Evolutionary conservation across 768 basidiomycete genomes (phyloP), one percentile per base, ranked within the genome.

Genomic region (Lepiota brunneoincarnata): DNA sequence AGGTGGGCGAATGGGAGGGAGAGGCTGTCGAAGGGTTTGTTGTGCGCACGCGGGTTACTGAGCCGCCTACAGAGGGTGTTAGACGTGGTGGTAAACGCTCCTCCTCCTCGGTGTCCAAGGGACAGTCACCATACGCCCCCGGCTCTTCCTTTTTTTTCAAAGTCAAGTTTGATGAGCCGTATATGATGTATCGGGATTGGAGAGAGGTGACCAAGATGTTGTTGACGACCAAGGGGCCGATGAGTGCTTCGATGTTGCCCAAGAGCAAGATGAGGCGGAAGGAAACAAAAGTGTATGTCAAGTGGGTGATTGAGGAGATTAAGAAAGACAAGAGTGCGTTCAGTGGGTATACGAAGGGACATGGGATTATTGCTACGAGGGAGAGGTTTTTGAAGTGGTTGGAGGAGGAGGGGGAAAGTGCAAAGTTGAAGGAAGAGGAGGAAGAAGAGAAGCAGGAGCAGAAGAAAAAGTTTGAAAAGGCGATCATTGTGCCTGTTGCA

Each of bases 141-240:
- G 91, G 88, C 26, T 83, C 89, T 1, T 87, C 92, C 0, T 96
- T 98, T 77, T 98, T 99, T 80, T 98, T 97, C 85, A 99, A 99
- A 67, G 80, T 98, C 73, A 99, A 99, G 67, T 98, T 98, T 69
- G 94, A 98, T 69, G 93, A 98, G 64, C 96, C 96, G 2, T 99
- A 99, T 67, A 86, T 98, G 80, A 95, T 96, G 85, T 98, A 97
- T 71, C 87, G 97, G 51, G 91, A 95, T 66, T 98, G 94, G 93
- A 81, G 96, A 51, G 96, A 98, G 70, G 78, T 95, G 49, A 98
- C 97, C 5, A 91, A 91, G 66, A 69, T 67, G 10, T 74, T 96
- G n/a, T 74, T 94, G 7, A 62, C 72, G 6, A 59, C 71, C 40
- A 69, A 75, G 38, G 68, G 62, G 3, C 64, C 65, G 18, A 48